These are phyloP conservation scores for Panicum miliaceum DNA, from an alignment of 176 grass and related monocot species.

Conservation along the genomic window DNA sequence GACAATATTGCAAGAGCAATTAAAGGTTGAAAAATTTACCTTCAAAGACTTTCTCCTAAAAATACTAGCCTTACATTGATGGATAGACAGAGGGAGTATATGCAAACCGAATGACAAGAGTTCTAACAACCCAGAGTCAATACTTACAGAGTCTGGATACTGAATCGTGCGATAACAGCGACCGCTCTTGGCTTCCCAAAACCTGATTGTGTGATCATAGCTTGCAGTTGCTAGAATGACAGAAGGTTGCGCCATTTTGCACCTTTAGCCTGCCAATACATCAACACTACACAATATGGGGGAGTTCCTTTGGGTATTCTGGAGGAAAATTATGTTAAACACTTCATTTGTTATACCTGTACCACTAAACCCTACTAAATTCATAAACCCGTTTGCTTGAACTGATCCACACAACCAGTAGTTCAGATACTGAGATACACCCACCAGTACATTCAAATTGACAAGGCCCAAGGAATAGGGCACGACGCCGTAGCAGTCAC, in stretches of 20 bases:
- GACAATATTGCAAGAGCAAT: too few species aligned
- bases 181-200: constrained; percentile 92
- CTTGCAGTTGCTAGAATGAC: constrained; percentile 88
- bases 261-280: constrained; percentile 21
- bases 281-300: not conserved
- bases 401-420: not conserved
- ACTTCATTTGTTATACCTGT: not conserved
- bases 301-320: not conserved
- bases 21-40: too few species aligned
- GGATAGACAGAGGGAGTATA: not conserved
- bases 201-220: constrained; percentile 91
- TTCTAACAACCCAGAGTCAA: not conserved
- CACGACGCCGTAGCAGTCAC: not conserved
- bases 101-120: not conserved
- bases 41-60: too few species aligned
- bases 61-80: too few species aligned
- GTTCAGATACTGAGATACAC: not conserved
- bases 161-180: constrained; percentile 90
- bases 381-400: not conserved
- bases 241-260: constrained; percentile 70
- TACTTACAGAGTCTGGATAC: constrained; percentile 74
- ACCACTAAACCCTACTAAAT: not conserved
- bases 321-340: not conserved
- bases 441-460: too few species aligned
- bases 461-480: not conserved